phyloP scores from a whole-genome alignment of 2,329 filamentous ascomycete genomes.

The Trichoderma asperellum region DNA sequence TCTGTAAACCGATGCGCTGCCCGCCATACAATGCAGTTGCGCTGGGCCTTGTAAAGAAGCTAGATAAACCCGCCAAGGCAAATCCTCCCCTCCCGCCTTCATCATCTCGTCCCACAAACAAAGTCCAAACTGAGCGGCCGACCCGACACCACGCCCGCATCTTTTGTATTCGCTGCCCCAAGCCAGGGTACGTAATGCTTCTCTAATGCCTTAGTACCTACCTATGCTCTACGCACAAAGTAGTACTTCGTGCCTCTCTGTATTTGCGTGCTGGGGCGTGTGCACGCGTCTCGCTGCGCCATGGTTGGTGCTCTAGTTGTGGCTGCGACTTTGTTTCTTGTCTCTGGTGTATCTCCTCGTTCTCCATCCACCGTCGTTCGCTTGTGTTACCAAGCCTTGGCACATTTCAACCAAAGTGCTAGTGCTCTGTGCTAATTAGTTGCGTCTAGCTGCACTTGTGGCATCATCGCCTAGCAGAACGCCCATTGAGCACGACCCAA shows the following conservation, averaged over 20 bases:
- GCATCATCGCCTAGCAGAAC: background rate
- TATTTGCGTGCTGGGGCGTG: background rate
- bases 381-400: slow-evolving; percentile 7
- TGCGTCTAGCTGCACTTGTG: background rate
- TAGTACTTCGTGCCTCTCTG: too few species aligned
- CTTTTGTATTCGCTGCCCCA: background rate
- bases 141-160: slow-evolving; percentile 6
- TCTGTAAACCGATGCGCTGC: background rate
- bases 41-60: background rate
- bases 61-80: background rate
- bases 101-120: slow-evolving; percentile 5
- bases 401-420: slow-evolving; percentile 1
- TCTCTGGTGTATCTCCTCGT: background rate
- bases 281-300: slow-evolving; percentile 1
- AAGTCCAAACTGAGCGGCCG: slow-evolving; percentile 6
- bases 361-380: slow-evolving; percentile 3
- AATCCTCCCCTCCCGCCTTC: background rate
- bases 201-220: background rate
- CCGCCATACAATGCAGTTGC: background rate
- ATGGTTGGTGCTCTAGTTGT: background rate
- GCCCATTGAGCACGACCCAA: background rate
- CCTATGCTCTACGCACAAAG: background rate
- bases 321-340: background rate
- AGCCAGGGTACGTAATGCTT: background rate
- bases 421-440: slow-evolving; percentile 3